Evolutionary conservation across 129 eudicot species (phyloP).

Genomic region (Centella asiatica): DNA sequence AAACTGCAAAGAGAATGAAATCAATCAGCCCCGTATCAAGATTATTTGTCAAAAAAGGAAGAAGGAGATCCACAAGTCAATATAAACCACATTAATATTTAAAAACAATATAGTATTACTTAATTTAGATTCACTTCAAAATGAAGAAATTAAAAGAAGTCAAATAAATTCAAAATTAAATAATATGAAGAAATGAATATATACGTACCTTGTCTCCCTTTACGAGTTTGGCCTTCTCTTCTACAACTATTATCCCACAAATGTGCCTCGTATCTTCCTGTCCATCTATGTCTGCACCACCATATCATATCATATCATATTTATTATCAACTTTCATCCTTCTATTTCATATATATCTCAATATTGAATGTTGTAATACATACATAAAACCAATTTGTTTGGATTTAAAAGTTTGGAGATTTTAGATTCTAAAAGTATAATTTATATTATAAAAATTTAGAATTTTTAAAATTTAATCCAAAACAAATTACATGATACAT

Average conservation of each 20-base stretch:
- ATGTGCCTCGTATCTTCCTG: slow-evolving; percentile 97
- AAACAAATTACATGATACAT: background rate
- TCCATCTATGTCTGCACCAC: slow-evolving; percentile 89
- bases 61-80: slow-evolving; percentile 10
- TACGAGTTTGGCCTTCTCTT: slow-evolving; percentile 98
- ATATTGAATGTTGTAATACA: background rate
- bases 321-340: too few relatives aligned
- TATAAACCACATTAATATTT: background rate
- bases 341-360: background rate
- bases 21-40: slow-evolving; percentile 25
- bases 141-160: too few relatives aligned
- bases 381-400: too few relatives aligned
- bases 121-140: too few relatives aligned
- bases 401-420: too few relatives aligned
- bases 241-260: slow-evolving; percentile 97
- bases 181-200: background rate
- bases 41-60: background rate
- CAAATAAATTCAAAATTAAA: too few relatives aligned
- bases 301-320: background rate
- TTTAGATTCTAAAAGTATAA: too few relatives aligned
- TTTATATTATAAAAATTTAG: too few relatives aligned
- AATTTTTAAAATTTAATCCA: background rate
- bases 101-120: too few relatives aligned
- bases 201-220: slow-evolving; percentile 80
- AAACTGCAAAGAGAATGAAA: slow-evolving; percentile 57